Conservation (phyloP, 345 rosid genomes). For the Syzygium grande region DNA sequence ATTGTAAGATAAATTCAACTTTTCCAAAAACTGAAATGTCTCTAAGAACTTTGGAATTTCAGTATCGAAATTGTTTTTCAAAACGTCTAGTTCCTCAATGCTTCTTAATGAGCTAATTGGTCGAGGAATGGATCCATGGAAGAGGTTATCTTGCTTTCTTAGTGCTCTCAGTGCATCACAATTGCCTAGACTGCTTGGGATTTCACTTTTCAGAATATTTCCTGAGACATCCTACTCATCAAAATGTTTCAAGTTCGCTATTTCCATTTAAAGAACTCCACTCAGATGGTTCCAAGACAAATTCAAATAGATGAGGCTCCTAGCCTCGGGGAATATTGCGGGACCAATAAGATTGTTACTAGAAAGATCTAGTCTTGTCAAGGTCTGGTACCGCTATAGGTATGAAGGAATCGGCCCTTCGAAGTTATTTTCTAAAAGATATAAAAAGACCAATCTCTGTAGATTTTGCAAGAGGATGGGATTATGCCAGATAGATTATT, state of each 20-base stretch:
- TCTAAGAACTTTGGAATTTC: not conserved
- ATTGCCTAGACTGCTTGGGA: not conserved
- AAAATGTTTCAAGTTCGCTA: not conserved
- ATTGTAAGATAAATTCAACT: not conserved
- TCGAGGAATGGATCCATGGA: not conserved
- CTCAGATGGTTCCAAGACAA: not conserved
- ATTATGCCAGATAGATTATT: not conserved
- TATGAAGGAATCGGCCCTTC: not conserved
- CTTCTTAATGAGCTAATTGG: not conserved
- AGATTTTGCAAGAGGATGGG: conserved; percentile 1
- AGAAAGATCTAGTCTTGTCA: not conserved
- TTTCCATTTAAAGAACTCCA: not conserved
- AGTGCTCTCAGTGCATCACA: fast-evolving
- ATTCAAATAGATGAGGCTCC: not conserved
- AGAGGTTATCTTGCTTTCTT: not conserved
- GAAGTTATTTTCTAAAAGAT: not conserved
- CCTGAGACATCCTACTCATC: fast-evolving
- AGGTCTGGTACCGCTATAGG: not conserved
- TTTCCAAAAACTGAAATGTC: not conserved
- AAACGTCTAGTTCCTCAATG: not conserved
- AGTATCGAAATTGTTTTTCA: fast-evolving
- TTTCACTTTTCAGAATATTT: not conserved
- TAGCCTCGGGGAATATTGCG: not conserved
- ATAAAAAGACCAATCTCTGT: not conserved
- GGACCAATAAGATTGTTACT: not conserved